phyloP scores from a whole-genome alignment of 2,329 filamentous ascomycete species.

The Scytalidium sp. region DNA sequence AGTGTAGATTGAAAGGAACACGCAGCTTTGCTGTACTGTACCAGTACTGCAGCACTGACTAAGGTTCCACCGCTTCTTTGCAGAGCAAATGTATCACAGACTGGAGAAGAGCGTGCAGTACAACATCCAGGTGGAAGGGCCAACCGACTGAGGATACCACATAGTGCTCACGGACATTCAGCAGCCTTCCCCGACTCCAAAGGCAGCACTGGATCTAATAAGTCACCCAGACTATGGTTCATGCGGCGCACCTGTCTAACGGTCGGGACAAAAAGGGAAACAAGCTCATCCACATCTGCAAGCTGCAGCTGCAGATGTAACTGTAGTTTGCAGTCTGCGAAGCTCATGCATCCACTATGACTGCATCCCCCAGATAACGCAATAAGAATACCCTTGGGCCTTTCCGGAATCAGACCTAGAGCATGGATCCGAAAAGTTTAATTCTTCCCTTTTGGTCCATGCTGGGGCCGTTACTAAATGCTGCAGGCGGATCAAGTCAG shows the following conservation, averaged over 20 bases:
- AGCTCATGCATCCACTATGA: neutral
- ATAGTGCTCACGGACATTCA: neutral
- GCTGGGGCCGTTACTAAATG: neutral
- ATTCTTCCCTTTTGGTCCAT: no score
- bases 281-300: neutral
- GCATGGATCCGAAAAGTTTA: no score
- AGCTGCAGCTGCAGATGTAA: no score
- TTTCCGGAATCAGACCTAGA: no score
- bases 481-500: neutral
- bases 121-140: no score
- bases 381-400: no score
- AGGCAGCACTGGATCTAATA: neutral
- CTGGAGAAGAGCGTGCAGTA: neutral
- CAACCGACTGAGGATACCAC: no score
- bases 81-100: no score
- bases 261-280: neutral
- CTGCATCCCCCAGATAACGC: no score
- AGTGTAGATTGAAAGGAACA: no score
- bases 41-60: neutral
- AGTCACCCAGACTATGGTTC: neutral
- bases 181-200: neutral
- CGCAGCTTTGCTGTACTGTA: neutral
- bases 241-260: no score
- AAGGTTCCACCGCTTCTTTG: neutral
- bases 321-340: no score